Evolutionary conservation across 805 yeast species (phyloP).

Genomic region (Saccharomyces jurei): DNA sequence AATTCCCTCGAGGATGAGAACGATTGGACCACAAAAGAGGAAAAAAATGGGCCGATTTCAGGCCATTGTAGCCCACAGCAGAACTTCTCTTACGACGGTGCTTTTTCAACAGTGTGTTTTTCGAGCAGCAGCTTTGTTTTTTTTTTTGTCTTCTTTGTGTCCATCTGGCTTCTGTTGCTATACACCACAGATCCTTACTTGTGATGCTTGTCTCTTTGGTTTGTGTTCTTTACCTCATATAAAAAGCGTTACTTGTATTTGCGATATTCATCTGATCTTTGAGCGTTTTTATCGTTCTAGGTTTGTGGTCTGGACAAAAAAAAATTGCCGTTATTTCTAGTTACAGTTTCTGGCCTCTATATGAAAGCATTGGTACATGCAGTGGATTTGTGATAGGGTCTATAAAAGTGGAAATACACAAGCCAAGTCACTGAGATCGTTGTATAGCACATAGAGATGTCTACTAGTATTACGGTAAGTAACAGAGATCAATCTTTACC

Average conservation of each 20-base stretch:
- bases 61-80: background rate
- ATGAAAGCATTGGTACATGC: background rate
- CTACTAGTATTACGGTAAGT: conserved; percentile 21
- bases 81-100: background rate
- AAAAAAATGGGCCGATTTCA: background rate
- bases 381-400: background rate
- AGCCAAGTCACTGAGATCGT: background rate
- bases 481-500: conserved; percentile 24
- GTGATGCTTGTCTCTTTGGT: background rate
- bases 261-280: background rate
- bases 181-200: background rate
- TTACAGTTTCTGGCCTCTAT: background rate
- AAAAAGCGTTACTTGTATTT: background rate
- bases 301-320: background rate
- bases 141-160: background rate
- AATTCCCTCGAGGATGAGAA: background rate
- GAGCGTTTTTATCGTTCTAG: background rate
- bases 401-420: background rate
- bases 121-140: background rate
- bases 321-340: background rate
- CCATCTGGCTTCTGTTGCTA: background rate
- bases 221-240: background rate
- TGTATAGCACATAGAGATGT: conserved; percentile 5
- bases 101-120: background rate
- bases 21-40: background rate